Evolutionary conservation across 148 eudicot genomes (phyloP).

Genomic region (Suaeda aralocaspica): DNA sequence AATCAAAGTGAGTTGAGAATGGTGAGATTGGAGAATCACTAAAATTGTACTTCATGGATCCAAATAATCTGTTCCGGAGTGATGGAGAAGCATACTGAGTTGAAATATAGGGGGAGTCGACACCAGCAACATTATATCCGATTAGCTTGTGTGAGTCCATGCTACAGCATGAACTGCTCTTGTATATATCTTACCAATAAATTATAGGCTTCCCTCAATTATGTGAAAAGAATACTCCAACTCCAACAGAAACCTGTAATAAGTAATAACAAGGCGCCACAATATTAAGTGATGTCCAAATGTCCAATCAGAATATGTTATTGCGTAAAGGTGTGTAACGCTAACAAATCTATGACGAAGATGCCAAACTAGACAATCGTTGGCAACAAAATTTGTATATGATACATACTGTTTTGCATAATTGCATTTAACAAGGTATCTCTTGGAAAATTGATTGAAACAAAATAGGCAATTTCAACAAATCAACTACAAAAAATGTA

Average conservation of each 20-base stretch:
- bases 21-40: constrained; percentile 69
- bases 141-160: constrained; percentile 70
- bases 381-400: too few relatives aligned
- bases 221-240: neutral
- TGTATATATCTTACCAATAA: constrained; percentile 10
- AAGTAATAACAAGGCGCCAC: constrained; percentile 15
- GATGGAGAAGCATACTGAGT: constrained; percentile 37
- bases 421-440: too few relatives aligned
- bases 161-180: constrained; percentile 28
- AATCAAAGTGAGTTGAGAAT: constrained; percentile 50
- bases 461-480: neutral
- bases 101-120: constrained; percentile 43
- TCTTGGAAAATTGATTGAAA: neutral
- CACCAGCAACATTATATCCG: constrained; percentile 39
- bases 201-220: neutral
- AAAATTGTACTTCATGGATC: constrained; percentile 40
- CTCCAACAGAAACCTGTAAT: constrained; percentile 19
- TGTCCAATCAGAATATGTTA: too few relatives aligned
- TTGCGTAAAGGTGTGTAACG: too few relatives aligned
- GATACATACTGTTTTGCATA: too few relatives aligned
- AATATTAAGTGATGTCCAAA: neutral
- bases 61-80: constrained; percentile 36
- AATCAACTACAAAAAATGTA: neutral
- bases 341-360: too few relatives aligned
- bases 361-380: too few relatives aligned